Base-by-base conservation (phyloP, 1,139 yeast species). In the Yamadazyma sp. region DNA sequence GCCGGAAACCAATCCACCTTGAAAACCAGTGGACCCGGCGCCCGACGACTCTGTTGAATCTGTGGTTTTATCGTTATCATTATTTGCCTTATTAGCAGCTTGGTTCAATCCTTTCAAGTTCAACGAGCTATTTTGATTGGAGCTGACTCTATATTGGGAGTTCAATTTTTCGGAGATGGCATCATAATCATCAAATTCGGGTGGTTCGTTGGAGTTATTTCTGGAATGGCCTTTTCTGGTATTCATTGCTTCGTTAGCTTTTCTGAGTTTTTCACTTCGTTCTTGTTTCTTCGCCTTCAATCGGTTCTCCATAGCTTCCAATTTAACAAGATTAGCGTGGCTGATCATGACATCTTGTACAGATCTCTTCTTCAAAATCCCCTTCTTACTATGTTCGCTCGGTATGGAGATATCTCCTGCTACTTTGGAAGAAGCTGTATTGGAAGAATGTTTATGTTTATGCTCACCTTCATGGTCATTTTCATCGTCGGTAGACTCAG, bases 291-390 rank as follows among this genome's bases (percentile, higher is more conserved):
- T 52, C 32, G 36, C 49, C 36, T 56, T 56, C 47, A 67, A 47
- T 39, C 62, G 59, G 37, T 63, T 66, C 15, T 73, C 66, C 24
- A 75, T 72, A 43, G 71, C 61, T 50, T 76, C 77, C 40, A 70
- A 59, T 48, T 71, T 72, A 37, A 73, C 62, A 46, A 77, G 66
- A 45, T 77, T 73, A 22, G 79, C 74, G 50, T 77, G 81, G 48
- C 80, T 77, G 38, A 81, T 75, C 69, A 81, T 79, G 62, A 81
- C 78, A 56, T 87, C 95, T 39, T 87, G 77, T 22, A 86, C 83
- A 2, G 92, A 83, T 54, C 95, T 73, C 60, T 83, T 84, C 62
- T 88, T 88, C 52, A 88, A 68, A 46, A 88, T 88, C 14, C 95
- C 94, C 33, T 46, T 49, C 23, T 48, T 42, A n/a, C 77, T 79